phyloP scores from a whole-genome alignment of 2,329 filamentous ascomycete genomes.

The Sporothrix pseudoabietina region DNA sequence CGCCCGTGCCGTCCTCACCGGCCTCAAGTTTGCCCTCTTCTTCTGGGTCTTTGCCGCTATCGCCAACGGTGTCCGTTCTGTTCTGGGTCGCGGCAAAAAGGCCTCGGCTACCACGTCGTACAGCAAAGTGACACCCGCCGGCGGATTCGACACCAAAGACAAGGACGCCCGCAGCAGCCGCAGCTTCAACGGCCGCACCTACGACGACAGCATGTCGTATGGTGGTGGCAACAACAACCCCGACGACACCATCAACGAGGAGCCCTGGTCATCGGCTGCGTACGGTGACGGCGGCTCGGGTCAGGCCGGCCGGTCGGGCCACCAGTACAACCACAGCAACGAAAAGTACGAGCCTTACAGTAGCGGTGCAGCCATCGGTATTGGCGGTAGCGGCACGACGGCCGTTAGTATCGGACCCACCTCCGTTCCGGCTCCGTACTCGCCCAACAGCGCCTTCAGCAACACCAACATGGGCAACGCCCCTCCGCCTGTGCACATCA shows the following conservation, averaged over 20 bases:
- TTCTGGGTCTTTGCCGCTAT: conserved; percentile 26
- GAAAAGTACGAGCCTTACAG: conserved; percentile 25
- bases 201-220: conserved; percentile 8
- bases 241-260: not conserved
- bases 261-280: conserved; percentile 9
- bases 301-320: not conserved
- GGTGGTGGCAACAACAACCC: not conserved
- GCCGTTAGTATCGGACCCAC: not conserved
- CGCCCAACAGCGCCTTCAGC: conserved; percentile 10
- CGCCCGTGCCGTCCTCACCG: conserved; percentile 6
- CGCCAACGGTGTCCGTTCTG: not conserved
- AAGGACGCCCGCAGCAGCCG: conserved; percentile 8
- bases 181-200: conserved; percentile 8
- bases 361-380: not conserved
- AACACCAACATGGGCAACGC: not conserved
- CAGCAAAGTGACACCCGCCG: not conserved
- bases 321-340: not conserved
- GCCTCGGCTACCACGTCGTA: not conserved
- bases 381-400: not conserved
- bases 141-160: conserved; percentile 11
- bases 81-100: not conserved
- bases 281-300: conserved; percentile 26
- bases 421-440: not conserved
- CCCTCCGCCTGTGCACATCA: not conserved
- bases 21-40: conserved; percentile 26